Base-by-base conservation (phyloP, 2,329 filamentous ascomycete species). In the Trichoderma sp. region DNA sequence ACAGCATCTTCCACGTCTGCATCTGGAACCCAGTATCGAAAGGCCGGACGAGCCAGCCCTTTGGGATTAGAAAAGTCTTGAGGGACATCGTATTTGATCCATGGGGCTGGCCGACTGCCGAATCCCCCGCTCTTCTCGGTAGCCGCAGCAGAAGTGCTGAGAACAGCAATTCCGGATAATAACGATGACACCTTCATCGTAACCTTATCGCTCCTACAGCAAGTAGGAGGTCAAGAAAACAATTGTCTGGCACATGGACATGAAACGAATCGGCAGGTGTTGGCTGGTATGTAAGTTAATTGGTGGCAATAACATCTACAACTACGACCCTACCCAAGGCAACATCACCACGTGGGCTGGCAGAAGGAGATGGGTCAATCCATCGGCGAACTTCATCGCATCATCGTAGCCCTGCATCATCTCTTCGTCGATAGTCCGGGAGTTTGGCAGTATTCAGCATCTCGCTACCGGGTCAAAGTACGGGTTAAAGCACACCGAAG, bases 1-100 rank as follows among this genome's bases (percentile, higher is more conserved):
- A 71, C 53, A 60, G 27, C 11, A 33, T 71, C 67, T 7, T 71
- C 67, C 50, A 71, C 67, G 3, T 71, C 50, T 24, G 67, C 67
- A 41, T 71, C 67, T 6, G 67, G 67, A 41, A 71, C 67, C 67
- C 67, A 71, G 33, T 71, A 71, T 12, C 67, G 67, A 45, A 71
- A 71, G 6, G 50, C 14, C 11, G 67, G 67, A 9, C 67, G 67
- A 38, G 67, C 67, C 33, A 71, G 24, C 4, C 67, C 67, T 7
- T 60, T 29, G 8, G 67, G 67, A 41, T 45, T 41, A 12, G 16
- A 14, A 60, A 71, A 71, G 2, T 59, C 50, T n/a, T n/a, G 14
- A 71, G 53, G 67, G n/a, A 71, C 50, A 21, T 71, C 11, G 24
- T 71, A 60, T 29, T 21, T 27, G 21, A 71, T 41, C 67, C 67